These are phyloP conservation scores for Umbelopsis ramanniana DNA, from an alignment of 192 early-diverging fungal genomes.

Conservation along the genomic window DNA sequence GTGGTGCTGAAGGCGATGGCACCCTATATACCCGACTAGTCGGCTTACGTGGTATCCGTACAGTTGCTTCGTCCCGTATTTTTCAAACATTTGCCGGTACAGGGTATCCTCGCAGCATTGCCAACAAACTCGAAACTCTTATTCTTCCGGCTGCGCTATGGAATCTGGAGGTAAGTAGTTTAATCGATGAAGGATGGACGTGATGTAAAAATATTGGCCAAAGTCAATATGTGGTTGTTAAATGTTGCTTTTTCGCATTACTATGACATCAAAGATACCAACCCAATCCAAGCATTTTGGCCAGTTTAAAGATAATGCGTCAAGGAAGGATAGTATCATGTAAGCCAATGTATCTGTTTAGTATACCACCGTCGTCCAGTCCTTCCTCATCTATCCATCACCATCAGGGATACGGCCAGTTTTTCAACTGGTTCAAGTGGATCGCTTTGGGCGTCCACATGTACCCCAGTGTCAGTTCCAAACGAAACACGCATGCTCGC, in stretches of 20 bases:
- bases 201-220: not conserved
- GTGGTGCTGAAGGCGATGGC: slow-evolving; percentile 5
- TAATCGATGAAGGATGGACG: not conserved
- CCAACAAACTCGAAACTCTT: not conserved
- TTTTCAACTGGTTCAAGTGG: slow-evolving; percentile 10
- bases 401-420: not conserved
- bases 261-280: not conserved
- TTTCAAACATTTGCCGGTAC: slow-evolving; percentile 4
- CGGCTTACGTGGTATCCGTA: not conserved
- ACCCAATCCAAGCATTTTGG: not conserved
- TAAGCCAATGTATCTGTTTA: too few relatives aligned
- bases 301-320: not conserved
- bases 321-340: slow-evolving; percentile 5
- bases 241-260: too few relatives aligned
- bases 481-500: slow-evolving; percentile 6
- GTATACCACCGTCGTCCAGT: too few relatives aligned
- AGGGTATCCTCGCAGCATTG: not conserved
- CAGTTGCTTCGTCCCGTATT: slow-evolving; percentile 1
- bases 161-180: slow-evolving; percentile 1
- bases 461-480: slow-evolving; percentile 2
- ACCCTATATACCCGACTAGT: not conserved
- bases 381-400: not conserved
- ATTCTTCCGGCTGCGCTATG: slow-evolving; percentile 7
- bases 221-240: not conserved
- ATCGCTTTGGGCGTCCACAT: not conserved